Evolutionary conservation across 768 basidiomycete species (phyloP), one percentile per base, ranked within the genome.

Genomic region (Rhizopogon vinicolor): DNA sequence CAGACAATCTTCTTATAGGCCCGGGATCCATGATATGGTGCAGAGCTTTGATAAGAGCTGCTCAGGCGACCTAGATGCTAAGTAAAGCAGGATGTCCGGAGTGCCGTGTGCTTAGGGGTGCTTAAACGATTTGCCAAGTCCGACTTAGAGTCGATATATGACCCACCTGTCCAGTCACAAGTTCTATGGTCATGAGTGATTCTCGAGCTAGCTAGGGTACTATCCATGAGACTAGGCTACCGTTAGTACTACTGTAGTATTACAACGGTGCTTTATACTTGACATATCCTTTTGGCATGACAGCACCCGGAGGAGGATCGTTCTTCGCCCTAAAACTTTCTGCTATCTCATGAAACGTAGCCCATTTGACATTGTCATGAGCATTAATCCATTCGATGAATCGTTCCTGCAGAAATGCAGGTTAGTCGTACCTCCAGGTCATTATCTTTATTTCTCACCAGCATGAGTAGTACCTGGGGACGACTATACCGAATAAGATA

Each of bases 321-420:
- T 75, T 77, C 60, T 79, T 81, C 19, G 70, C 71, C 56, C 85
- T 78, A 63, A 87, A 86, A 35, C 84, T 83, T 44, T 75, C 70
- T 14, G 80, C 79, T 79, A 89, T 85, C 55, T 86, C 82, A 58
- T 79, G 77, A 80, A 88, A 81, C 10, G 83, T 80, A 28, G 83
- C 85, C 84, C 85, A 89, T 53, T 87, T 76, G 3, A 89, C 80
- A 46, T 82, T 78, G 14, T 83, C 81, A 63, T 87, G 86, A 5
- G 78, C 80, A 62, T 87, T 86, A 41, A 89, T 73, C 83, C 85
- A 87, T 62, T 87, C 83, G 58, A 89, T 87, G 68, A 88, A 86
- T 43, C 84, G 77, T 64, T 89, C 84, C 80, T 85, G 29, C 19
- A 49, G 14, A 3, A 9, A 49, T 49, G 14, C 48, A 35, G 9